phyloP scores from a whole-genome alignment of 1,284 basidiomycete genomes.

The Cutaneotrichosporon spelunceum region DNA sequence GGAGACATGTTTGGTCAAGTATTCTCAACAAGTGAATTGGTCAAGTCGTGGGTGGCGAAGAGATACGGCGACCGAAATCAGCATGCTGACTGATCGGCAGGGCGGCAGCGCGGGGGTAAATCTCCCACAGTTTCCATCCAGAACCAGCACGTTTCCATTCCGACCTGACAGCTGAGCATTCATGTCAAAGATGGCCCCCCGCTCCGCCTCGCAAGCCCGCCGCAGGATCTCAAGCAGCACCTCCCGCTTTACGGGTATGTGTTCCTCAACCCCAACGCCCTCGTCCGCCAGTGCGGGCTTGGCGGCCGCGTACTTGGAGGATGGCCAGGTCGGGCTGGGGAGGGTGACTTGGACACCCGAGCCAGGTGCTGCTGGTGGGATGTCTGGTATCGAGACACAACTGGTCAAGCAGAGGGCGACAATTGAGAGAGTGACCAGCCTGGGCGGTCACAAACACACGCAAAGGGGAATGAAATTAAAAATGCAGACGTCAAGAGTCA shows the following conservation, averaged over 20 bases:
- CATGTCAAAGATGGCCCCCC: background rate
- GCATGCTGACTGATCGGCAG: conserved; percentile 5
- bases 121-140: background rate
- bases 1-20: background rate
- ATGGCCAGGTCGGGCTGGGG: conserved; percentile 25
- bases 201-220: conserved; percentile 2
- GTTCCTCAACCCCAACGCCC: conserved; percentile 1
- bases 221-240: conserved; percentile 8
- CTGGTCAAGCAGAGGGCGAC: too few relatives aligned
- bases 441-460: background rate
- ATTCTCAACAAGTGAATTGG: background rate
- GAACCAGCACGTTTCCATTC: background rate
- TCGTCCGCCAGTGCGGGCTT: background rate
- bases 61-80: background rate
- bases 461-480: background rate
- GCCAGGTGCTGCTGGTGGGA: background rate
- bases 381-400: too few relatives aligned
- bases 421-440: background rate
- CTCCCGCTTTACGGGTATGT: conserved; percentile 8
- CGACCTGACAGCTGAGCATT: background rate
- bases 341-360: background rate
- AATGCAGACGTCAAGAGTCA: background rate
- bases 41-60: background rate
- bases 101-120: background rate
- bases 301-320: conserved; percentile 9